Conservation (phyloP, 2,329 filamentous ascomycete genomes). For the Penicillium sp. region DNA sequence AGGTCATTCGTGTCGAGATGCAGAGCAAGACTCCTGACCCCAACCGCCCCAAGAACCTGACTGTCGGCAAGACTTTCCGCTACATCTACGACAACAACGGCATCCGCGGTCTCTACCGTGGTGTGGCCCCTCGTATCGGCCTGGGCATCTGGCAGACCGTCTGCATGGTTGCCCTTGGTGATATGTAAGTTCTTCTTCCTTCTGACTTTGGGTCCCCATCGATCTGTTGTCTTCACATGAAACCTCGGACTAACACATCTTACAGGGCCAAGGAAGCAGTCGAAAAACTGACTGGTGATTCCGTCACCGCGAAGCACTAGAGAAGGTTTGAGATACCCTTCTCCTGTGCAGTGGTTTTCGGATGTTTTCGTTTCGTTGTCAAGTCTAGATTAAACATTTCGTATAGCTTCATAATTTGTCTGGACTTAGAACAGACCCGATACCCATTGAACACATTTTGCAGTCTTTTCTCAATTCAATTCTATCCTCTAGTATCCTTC, state of each 20-base stretch:
- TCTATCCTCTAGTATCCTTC: neutral
- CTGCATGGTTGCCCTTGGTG: slow-evolving; percentile 98
- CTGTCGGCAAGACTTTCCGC: slow-evolving; percentile 74
- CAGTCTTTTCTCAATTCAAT: neutral
- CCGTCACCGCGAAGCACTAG: slow-evolving; percentile 66
- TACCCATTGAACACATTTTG: slow-evolving; percentile 13
- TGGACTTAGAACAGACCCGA: slow-evolving; percentile 12
- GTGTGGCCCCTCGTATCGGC: slow-evolving; percentile 89
- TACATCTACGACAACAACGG: slow-evolving; percentile 95
- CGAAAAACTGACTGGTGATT: slow-evolving; percentile 65
- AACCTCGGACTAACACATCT: slow-evolving; percentile 32
- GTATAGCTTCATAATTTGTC: slow-evolving; percentile 15
- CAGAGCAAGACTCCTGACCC: slow-evolving; percentile 98
- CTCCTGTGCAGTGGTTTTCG: slow-evolving; percentile 26
- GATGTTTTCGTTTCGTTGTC: neutral
- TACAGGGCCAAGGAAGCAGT: slow-evolving; percentile 65
- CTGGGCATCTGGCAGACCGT: slow-evolving; percentile 98
- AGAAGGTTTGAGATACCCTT: slow-evolving; percentile 43
- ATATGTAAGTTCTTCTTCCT: slow-evolving; percentile 71
- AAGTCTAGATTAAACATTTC: slow-evolving; percentile 9
- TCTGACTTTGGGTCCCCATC: neutral
- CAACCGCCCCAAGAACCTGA: slow-evolving; percentile 99
- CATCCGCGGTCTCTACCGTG: slow-evolving; percentile 89
- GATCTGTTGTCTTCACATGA: slow-evolving; percentile 21
- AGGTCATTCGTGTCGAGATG: slow-evolving; percentile 99